Evolutionary conservation across 2,329 filamentous ascomycete genomes (phyloP), one percentile per base, ranked within the genome.

Genomic region (Incumbomyces lentus): DNA sequence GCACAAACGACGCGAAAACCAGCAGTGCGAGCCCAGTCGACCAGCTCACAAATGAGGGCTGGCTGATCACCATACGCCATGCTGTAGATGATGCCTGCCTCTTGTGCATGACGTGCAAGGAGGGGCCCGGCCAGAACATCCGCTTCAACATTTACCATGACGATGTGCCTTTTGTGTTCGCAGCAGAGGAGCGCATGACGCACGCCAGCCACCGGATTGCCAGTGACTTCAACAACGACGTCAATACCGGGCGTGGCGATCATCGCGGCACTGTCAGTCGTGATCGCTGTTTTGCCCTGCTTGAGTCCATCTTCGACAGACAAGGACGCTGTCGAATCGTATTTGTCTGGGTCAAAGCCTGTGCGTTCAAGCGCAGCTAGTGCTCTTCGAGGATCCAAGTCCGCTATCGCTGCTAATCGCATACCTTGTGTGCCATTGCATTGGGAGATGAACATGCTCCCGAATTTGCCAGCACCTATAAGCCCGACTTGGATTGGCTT

Each of bases 1-100:
- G 66, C 68, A 48, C 67, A 71, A 1, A 70, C 64, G 6, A 70
- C 65, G 32, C 22, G 17, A 17, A 70, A 70, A 6, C 67, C 68
- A 4, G 67, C 65, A 10, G 66, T 67, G 11, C 66, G 55, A 0
- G 68, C 67, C 67, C 65, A 69, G 47, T 70, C 67, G 0, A 69
- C 65, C 48, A 68, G 55, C 52, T 68, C 66, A 4, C 64, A 58
- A 34, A 71, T 71, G 12, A 71, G 58, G 7, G 67, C 67, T 0
- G 68, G 68, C 51, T 70, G 66, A 46, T 69, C 68, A 10, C 68
- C 68, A 49, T 70, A 71, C 0, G 66, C 68, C 67, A 71, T 71
- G 6, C 62, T 67, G 58, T 71, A 70, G 36, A 71, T 68, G 35
- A 70, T 71, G 39, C 66, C 68, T 2, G 66, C 67, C 53, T 70